phyloP scores from a whole-genome alignment of 139 green algal genomes.

The Mesotaenium endlicherianum region DNA sequence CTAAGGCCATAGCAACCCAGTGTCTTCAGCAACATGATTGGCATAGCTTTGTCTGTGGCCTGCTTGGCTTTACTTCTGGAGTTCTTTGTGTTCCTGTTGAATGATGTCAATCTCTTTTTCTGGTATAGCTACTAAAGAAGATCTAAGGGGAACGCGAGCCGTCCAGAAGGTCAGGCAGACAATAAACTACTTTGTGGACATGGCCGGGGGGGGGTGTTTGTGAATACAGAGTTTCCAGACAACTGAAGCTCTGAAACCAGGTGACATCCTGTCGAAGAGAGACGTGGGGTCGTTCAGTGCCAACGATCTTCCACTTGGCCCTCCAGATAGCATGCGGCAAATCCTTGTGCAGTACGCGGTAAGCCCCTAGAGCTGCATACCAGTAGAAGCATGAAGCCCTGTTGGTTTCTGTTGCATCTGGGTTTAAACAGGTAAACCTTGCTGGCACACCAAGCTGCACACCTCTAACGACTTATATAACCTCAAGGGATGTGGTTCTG shows the following conservation, averaged over 20 bases:
- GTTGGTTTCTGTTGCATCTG: background rate
- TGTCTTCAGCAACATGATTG: background rate
- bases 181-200: too few relatives aligned
- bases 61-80: background rate
- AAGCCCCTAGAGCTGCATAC: background rate
- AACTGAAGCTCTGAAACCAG: background rate
- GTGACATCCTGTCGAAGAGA: background rate
- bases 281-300: background rate
- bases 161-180: background rate
- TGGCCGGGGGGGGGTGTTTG: background rate
- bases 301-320: background rate
- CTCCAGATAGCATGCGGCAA: background rate
- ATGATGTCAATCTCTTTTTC: background rate
- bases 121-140: background rate
- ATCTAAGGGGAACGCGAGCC: background rate
- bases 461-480: background rate
- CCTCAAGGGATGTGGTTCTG: background rate
- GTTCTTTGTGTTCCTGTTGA: background rate
- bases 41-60: background rate
- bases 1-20: background rate
- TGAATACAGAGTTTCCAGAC: background rate
- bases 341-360: background rate
- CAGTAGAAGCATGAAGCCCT: background rate
- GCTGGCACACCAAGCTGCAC: background rate
- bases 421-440: background rate